Conservation (phyloP, 176 grass and related monocot genomes). For the Zea luxurians region DNA sequence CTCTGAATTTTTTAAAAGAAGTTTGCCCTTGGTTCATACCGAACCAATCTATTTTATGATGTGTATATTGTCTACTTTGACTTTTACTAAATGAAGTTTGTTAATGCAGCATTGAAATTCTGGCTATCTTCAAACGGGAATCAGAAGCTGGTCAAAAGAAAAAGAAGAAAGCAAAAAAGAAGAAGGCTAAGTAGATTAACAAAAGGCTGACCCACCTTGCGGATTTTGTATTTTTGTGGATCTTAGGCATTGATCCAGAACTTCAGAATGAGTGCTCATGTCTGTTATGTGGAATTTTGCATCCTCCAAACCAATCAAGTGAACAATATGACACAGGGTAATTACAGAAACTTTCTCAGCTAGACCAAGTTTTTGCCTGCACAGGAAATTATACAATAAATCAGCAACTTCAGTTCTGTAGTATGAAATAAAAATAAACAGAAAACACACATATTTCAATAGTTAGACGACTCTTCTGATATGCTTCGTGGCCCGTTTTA, state of each 20-base stretch:
- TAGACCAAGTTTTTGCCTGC: neutral
- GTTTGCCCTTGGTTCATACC: neutral
- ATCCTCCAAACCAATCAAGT: neutral
- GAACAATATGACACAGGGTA: conserved; percentile 34
- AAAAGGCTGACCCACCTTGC: neutral
- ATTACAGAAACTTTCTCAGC: neutral
- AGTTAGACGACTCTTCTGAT: neutral
- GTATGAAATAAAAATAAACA: conserved; percentile 6
- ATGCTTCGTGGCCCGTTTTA: neutral
- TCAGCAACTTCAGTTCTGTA: neutral
- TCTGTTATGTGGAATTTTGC: neutral
- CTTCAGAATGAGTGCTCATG: neutral
- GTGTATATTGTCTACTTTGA: neutral
- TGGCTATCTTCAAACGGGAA: conserved; percentile 79
- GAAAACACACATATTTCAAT: neutral
- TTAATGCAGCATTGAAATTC: conserved; percentile 72
- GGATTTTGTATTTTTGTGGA: neutral
- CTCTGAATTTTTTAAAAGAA: neutral
- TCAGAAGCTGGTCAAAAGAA: conserved; percentile 57
- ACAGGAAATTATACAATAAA: neutral
- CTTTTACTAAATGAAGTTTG: conserved; percentile 32
- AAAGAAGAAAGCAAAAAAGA: conserved; percentile 62
- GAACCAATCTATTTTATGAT: neutral
- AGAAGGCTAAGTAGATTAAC: conserved; percentile 48
- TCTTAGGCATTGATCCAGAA: neutral